Evolutionary conservation across 495 filamentous ascomycete genomes (phyloP), one percentile per base, ranked within the genome.

Genomic region (Penicillium odoratum): DNA sequence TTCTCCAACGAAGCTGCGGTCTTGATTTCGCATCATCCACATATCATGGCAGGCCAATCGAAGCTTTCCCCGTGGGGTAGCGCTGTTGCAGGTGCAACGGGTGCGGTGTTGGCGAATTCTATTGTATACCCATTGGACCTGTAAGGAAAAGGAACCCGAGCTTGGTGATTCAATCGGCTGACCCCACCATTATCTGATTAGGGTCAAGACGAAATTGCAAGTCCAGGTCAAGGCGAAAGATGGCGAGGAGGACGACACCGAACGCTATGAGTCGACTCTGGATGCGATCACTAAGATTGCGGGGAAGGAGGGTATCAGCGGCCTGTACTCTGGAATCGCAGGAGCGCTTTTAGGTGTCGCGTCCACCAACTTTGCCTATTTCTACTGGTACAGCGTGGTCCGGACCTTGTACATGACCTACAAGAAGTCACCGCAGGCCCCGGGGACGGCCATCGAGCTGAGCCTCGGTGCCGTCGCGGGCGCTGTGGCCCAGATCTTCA

Each of bases 291-390:
- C 72, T 42, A 94, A 93, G 74, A 98, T 99, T 65, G 71, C 87
- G 16, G 83, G 85, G 48, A 87, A 89, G 58, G 93, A 97, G 48
- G 95, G 94, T 13, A 36, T 94, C 15, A 59, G 72, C 15, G 94
- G 95, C 3, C 83, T 99, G 25, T 99, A 98, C 67, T 85, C 89
- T 44, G 94, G 94, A 48, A 92, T 99, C 67, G 74, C 81, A 48
- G 93, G 95, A 16, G 84, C 91, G 7, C 80, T 99, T 10, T 74
- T 97, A 16, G 94, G 94, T 44, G 95, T 98, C 13, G 93, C 91
- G 7, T 97, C 92, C 13, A 98, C 92, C 55, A 99, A 99, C 70
- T 99, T 99, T 68, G 94, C 94, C 58, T 99, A 99, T 75, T 99
- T 99, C 68, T 99, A 98, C 79, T 99, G 94, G 94, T 98, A 99